Percentiles rank a stretch among this genome's conserved stretches.
phyloP scores from a whole-genome alignment of 2,329 filamentous ascomycete species.

The Chalaropsis thielavioides region DNA sequence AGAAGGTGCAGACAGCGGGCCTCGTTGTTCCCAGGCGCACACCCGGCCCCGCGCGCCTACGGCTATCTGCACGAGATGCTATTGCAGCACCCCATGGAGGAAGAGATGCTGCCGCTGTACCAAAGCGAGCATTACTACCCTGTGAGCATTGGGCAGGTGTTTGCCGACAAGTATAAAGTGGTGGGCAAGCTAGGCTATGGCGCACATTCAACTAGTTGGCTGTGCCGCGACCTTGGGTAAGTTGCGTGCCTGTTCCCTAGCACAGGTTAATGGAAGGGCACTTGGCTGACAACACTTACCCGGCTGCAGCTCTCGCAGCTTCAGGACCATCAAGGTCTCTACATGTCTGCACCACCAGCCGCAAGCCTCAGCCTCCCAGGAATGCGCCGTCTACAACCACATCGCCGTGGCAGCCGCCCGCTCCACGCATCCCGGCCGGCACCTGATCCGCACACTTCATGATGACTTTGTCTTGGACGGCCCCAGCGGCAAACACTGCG shows the following conservation, averaged over 20 bases:
- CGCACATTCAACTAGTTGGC: constrained; percentile 22
- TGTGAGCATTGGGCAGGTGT: constrained; percentile 20
- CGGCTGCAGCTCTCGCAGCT: not conserved
- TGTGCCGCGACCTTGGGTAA: constrained; percentile 21
- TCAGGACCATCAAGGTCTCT: constrained; percentile 11
- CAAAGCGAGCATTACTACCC: constrained; percentile 21
- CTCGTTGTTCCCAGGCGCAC: not conserved
- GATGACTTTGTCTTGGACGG: constrained; percentile 10
- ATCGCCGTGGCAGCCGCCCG: not conserved
- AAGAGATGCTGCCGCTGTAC: constrained; percentile 21
- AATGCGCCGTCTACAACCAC: constrained; percentile 10
- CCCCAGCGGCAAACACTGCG: constrained; percentile 11
- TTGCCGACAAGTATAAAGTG: constrained; percentile 21
- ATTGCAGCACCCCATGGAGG: constrained; percentile 20
- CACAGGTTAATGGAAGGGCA: not conserved
- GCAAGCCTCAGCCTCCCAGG: not conserved
- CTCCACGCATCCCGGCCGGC: constrained; percentile 12
- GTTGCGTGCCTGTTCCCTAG: not conserved
- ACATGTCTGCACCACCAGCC: constrained; percentile 5
- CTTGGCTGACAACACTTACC: not conserved
- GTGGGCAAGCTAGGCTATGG: constrained; percentile 23
- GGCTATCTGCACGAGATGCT: constrained; percentile 17
- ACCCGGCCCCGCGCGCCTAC: not conserved
- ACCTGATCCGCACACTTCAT: constrained; percentile 11
- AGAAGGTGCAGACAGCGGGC: not conserved